These are phyloP conservation scores for Hamigera avellanea DNA, from an alignment of 495 filamentous ascomycete genomes.

Conservation along the genomic window DNA sequence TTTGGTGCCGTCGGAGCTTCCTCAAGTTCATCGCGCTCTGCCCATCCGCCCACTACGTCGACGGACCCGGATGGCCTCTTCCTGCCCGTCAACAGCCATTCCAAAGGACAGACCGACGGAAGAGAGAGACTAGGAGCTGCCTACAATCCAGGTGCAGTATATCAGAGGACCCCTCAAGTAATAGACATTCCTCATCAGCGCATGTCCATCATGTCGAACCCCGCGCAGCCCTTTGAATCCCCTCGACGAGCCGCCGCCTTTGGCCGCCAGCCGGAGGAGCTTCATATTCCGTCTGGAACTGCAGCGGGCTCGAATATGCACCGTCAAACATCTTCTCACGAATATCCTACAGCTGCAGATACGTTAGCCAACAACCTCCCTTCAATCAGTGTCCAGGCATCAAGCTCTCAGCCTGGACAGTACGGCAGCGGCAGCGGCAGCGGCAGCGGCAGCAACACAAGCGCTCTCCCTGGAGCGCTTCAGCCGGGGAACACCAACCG, in stretches of 20 bases:
- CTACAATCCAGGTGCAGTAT: conserved; percentile 6
- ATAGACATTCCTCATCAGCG: conserved; percentile 3
- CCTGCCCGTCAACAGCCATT: neutral
- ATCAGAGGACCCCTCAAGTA: conserved; percentile 1
- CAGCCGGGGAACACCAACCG: conserved; percentile 55
- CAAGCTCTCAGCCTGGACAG: conserved; percentile 46
- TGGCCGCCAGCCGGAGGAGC: conserved; percentile 54
- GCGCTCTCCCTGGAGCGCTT: conserved; percentile 55
- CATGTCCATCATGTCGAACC: conserved; percentile 29
- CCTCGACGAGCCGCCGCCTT: conserved; percentile 40
- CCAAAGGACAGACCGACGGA: neutral
- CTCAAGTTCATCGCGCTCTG: conserved; percentile 9
- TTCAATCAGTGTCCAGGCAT: conserved; percentile 57
- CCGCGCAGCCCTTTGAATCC: conserved; percentile 39
- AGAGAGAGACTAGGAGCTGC: conserved; percentile 8
- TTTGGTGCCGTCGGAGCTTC: conserved; percentile 39
- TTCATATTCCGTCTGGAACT: conserved; percentile 60
- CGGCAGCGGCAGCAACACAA: conserved; percentile 18
- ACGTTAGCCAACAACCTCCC: conserved; percentile 28
- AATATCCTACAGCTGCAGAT: conserved; percentile 33
- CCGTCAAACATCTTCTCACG: conserved; percentile 39
- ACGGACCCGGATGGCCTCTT: conserved; percentile 1
- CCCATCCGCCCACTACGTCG: neutral
- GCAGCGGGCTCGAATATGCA: conserved; percentile 24
- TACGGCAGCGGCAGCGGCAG: conserved; percentile 28